phyloP scores from a whole-genome alignment of 306 rosid genomes.

The Vigna hirtella region DNA sequence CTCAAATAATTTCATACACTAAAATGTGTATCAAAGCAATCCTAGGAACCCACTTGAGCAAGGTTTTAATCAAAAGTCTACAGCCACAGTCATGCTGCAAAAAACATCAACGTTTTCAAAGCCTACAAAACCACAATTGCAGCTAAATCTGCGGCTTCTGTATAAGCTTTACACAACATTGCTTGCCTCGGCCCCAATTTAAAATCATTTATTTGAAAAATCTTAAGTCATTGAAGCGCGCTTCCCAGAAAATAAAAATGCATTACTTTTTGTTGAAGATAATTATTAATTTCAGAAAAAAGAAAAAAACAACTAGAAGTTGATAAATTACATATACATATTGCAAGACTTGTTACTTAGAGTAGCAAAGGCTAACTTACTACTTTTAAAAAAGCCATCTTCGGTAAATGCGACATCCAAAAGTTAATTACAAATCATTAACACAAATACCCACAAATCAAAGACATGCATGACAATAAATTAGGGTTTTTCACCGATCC shows the following conservation, averaged over 20 bases:
- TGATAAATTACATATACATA: background rate
- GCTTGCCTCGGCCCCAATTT: background rate
- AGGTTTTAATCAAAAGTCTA: background rate
- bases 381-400: too few species aligned
- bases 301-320: too few species aligned
- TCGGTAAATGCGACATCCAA: background rate
- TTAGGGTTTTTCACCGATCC: background rate
- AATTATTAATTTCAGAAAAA: background rate
- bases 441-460: background rate
- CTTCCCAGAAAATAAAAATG: background rate
- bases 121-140: too few species aligned
- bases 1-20: background rate
- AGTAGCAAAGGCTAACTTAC: background rate
- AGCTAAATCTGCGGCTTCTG: background rate
- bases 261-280: background rate
- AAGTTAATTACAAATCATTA: background rate
- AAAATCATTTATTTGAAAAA: background rate
- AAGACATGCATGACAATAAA: background rate
- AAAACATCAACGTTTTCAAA: too few species aligned
- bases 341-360: too few species aligned
- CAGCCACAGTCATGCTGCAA: background rate
- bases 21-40: background rate
- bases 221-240: background rate
- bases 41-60: background rate
- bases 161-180: background rate